Percentiles rank a stretch among this genome's conserved stretches.
Conservation (phyloP, 2,329 filamentous ascomycete genomes). For the Ophiostoma ips region DNA sequence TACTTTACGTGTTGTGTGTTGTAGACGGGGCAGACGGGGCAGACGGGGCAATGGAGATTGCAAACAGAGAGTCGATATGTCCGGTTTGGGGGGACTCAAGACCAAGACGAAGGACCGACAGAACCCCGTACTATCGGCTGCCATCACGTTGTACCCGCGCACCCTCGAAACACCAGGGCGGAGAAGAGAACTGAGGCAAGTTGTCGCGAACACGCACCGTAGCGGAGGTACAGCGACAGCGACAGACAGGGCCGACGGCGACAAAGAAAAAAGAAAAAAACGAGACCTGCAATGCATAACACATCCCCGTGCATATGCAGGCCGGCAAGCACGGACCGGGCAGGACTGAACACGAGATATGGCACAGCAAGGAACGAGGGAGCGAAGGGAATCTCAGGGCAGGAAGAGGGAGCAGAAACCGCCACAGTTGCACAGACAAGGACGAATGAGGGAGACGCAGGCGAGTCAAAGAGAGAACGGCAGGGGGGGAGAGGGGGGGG, state of each 20-base stretch:
- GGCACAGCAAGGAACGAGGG: background rate
- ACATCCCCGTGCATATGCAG: slow-evolving; percentile 3
- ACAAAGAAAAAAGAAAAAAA: background rate
- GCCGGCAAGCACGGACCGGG: slow-evolving; percentile 1
- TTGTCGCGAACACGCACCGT: too few relatives aligned
- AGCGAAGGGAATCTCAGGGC: background rate
- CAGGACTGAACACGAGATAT: slow-evolving; percentile 9
- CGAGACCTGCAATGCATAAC: background rate
- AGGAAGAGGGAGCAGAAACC: background rate
- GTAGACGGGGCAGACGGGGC: too few relatives aligned
- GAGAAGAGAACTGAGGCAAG: too few relatives aligned
- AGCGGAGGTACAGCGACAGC: too few relatives aligned
- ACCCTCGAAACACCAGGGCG: too few relatives aligned
- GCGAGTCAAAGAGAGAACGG: slow-evolving; percentile 1
- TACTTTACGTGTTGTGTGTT: background rate
- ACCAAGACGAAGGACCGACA: too few relatives aligned
- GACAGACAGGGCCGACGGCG: background rate
- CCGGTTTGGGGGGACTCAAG: too few relatives aligned
- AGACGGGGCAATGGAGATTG: too few relatives aligned
- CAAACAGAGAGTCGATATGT: too few relatives aligned
- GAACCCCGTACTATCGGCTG: too few relatives aligned
- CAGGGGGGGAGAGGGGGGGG: too few relatives aligned
- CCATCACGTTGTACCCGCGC: too few relatives aligned
- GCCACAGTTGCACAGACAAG: background rate
- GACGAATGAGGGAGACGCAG: slow-evolving; percentile 1